phyloP scores from a whole-genome alignment of 2,329 filamentous ascomycete genomes.

The Sphaerulina populicola region DNA sequence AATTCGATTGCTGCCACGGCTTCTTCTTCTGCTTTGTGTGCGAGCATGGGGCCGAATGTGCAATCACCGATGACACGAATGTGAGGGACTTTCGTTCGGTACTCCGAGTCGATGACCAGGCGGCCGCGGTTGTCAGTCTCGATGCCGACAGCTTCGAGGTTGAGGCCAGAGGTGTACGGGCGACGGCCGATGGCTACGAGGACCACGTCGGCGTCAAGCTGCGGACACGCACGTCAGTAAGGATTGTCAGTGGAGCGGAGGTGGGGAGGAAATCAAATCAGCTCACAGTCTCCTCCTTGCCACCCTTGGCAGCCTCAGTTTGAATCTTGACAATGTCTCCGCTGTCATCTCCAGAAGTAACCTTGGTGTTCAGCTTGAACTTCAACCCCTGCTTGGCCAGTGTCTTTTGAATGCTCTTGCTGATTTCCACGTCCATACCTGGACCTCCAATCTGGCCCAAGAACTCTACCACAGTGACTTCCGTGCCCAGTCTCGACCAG shows the following conservation, averaged over 20 bases:
- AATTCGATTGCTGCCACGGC: constrained; percentile 90
- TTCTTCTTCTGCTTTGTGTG: constrained; percentile 99
- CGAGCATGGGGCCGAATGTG: constrained; percentile 92
- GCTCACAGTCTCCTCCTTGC: constrained; percentile 81
- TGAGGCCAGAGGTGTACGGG: constrained; percentile 85
- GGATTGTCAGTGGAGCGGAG: neutral
- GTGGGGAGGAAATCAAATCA: neutral
- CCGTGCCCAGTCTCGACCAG: constrained; percentile 85
- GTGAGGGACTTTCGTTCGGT: constrained; percentile 94
- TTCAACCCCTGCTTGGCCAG: constrained; percentile 94
- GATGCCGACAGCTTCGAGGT: constrained; percentile 85
- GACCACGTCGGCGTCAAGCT: constrained; percentile 91
- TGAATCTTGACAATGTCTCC: constrained; percentile 72
- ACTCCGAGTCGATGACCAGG: constrained; percentile 95
- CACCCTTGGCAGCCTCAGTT: constrained; percentile 88
- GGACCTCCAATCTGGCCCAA: constrained; percentile 92
- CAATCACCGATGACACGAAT: constrained; percentile 94
- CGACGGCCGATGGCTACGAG: constrained; percentile 93
- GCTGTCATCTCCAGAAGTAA: constrained; percentile 71
- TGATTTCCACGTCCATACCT: constrained; percentile 91
- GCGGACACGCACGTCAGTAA: constrained; percentile 20
- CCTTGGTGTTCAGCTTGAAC: constrained; percentile 97
- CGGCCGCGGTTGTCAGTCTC: constrained; percentile 89
- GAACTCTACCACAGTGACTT: constrained; percentile 97
- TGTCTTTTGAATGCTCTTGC: constrained; percentile 86